Evolutionary conservation across 805 yeast genomes (phyloP).

Genomic region (Yarrowia sp.): DNA sequence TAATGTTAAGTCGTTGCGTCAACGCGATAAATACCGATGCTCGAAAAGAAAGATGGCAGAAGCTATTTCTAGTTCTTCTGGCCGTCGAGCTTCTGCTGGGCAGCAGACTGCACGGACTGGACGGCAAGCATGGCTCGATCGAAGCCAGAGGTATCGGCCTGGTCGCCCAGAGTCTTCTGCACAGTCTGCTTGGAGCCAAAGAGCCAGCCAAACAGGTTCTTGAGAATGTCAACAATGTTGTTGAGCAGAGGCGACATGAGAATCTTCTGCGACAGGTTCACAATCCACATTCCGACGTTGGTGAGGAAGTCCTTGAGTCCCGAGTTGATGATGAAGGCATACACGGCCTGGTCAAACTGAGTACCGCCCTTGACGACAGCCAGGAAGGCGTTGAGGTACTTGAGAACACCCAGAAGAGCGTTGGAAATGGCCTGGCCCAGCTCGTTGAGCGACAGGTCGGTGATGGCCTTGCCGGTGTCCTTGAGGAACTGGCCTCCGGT

Average conservation of each 20-base stretch:
- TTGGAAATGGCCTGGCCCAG: conserved; percentile 20
- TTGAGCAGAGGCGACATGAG: conserved; percentile 24
- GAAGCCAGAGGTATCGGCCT: conserved; percentile 13
- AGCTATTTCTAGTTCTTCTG: background rate
- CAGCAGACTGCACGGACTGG: conserved; percentile 18
- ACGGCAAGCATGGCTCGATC: conserved; percentile 22
- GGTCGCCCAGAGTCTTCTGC: conserved; percentile 2
- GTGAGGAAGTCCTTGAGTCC: conserved; percentile 22
- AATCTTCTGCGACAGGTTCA: conserved; percentile 23
- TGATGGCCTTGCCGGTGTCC: conserved; percentile 22
- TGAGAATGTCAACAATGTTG: conserved; percentile 22
- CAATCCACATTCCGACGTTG: conserved; percentile 24
- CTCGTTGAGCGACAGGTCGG: conserved; percentile 16
- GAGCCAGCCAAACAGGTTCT: conserved; percentile 23
- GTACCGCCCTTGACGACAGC: conserved; percentile 9
- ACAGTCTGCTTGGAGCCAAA: conserved; percentile 25
- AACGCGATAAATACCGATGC: too few species aligned
- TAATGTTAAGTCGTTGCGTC: too few species aligned
- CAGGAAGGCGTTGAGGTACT: conserved; percentile 23
- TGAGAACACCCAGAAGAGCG: conserved; percentile 14
- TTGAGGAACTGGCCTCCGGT: conserved; percentile 22
- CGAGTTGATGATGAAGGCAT: conserved; percentile 21
- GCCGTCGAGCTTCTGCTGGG: conserved; percentile 4
- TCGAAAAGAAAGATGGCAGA: too few species aligned
- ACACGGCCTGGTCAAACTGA: conserved; percentile 11